Percentiles rank a stretch among this genome's conserved stretches.
phyloP scores from a whole-genome alignment of 1,139 yeast genomes.

The Taphrina deformans region DNA sequence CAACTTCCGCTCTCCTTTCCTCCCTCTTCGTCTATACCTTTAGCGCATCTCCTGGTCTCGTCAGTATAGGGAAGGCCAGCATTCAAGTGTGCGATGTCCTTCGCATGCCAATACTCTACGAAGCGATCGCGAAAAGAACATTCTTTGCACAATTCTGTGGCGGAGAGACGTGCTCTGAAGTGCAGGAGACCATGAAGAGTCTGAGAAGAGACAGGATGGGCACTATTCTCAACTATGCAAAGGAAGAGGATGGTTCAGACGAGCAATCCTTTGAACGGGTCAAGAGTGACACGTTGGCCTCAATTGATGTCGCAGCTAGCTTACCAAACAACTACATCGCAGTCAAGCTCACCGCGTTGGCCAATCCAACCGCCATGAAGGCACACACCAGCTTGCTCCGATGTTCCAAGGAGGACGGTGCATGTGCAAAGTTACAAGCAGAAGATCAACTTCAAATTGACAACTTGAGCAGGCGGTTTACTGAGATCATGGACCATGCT shows the following conservation, averaged over 20 bases:
- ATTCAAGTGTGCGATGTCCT: slow-evolving; percentile 24
- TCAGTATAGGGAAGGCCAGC: slow-evolving; percentile 15
- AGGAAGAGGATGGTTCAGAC: slow-evolving; percentile 82
- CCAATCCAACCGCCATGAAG: slow-evolving; percentile 68
- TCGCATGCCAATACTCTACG: slow-evolving; percentile 21
- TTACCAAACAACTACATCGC: slow-evolving; percentile 65
- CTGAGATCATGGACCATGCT: slow-evolving; percentile 44
- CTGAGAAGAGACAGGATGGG: slow-evolving; percentile 74
- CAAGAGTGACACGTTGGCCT: slow-evolving; percentile 59
- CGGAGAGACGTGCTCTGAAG: slow-evolving; percentile 75
- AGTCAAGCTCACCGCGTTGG: slow-evolving; percentile 85
- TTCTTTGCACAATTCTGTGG: slow-evolving; percentile 65
- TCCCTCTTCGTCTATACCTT: slow-evolving; percentile 31
- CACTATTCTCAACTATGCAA: slow-evolving; percentile 91
- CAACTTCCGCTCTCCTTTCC: background rate
- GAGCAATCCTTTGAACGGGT: slow-evolving; percentile 54
- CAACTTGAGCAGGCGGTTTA: slow-evolving; percentile 49
- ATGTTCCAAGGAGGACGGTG: too few species aligned
- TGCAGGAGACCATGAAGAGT: slow-evolving; percentile 65
- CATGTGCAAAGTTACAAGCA: slow-evolving; percentile 46
- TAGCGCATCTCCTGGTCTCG: slow-evolving; percentile 24
- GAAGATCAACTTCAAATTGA: slow-evolving; percentile 61
- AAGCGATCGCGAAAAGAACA: slow-evolving; percentile 20
- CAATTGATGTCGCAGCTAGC: slow-evolving; percentile 54
- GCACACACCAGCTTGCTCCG: background rate